A percentile compares a stretch with the other conserved stretches of the same genome.
phyloP scores from a whole-genome alignment of 2,329 filamentous ascomycete species.

The Myriosclerotinia scirpicola region DNA sequence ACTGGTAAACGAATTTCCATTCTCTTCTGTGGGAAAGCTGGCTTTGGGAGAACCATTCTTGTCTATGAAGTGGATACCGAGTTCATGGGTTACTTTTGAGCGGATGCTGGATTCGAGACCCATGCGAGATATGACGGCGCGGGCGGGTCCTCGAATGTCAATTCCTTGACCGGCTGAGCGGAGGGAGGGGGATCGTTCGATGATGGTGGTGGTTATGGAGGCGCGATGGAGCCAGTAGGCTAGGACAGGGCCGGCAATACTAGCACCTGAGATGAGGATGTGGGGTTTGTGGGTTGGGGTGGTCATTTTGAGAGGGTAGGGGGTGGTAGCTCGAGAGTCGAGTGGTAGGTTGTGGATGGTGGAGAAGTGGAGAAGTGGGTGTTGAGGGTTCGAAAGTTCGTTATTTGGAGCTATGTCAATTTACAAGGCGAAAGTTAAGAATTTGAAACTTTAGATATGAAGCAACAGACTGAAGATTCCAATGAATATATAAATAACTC shows the following conservation, averaged over 20 bases:
- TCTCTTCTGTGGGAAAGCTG: constrained; percentile 40
- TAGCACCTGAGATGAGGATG: constrained; percentile 42
- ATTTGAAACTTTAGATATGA: too few species aligned
- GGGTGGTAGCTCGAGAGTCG: too few species aligned
- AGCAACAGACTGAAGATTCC: too few species aligned
- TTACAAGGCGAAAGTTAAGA: too few species aligned
- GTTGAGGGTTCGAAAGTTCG: too few species aligned
- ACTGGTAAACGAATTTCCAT: constrained; percentile 42
- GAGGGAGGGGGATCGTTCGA: constrained; percentile 46
- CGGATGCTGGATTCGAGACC: constrained; percentile 45
- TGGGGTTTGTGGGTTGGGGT: constrained; percentile 1
- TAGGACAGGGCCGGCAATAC: constrained; percentile 45
- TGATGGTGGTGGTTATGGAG: constrained; percentile 43
- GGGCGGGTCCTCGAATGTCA: constrained; percentile 50
- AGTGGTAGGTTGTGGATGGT: not conserved
- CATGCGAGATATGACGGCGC: constrained; percentile 44
- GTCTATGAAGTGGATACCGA: constrained; percentile 47
- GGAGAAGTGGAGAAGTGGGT: too few species aligned
- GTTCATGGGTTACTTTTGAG: constrained; percentile 44
- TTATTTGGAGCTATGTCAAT: too few species aligned
- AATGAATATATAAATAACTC: too few species aligned
- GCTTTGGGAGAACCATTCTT: constrained; percentile 43
- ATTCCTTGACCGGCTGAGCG: constrained; percentile 53
- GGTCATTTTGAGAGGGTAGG: not conserved
- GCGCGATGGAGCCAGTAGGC: constrained; percentile 51